Conservation (phyloP, 495 filamentous ascomycete genomes). For the Penicillium nucicola region DNA sequence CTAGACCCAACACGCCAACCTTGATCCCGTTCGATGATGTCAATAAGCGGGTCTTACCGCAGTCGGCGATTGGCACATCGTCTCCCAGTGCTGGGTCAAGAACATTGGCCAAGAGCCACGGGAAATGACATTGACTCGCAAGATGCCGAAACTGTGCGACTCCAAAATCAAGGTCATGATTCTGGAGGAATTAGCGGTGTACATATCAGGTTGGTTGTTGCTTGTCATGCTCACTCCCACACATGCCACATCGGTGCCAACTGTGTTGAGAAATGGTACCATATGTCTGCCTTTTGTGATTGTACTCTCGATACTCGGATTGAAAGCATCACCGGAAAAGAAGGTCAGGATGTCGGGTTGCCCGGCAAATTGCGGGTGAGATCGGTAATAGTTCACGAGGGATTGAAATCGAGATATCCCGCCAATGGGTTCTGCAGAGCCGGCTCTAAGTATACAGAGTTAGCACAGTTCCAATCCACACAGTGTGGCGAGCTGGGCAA, state of each 20-base stretch:
- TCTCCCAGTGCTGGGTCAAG: constrained; percentile 74
- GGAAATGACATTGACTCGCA: constrained; percentile 71
- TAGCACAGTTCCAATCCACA: neutral
- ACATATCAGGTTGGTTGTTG: neutral
- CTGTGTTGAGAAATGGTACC: constrained; percentile 80
- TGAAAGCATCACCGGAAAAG: constrained; percentile 91
- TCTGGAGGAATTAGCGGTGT: constrained; percentile 41
- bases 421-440: constrained; percentile 76
- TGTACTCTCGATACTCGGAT: constrained; percentile 80
- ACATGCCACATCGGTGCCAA: constrained; percentile 71
- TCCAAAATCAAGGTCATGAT: constrained; percentile 95
- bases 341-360: constrained; percentile 70
- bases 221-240: constrained; percentile 60
- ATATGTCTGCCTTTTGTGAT: constrained; percentile 88
- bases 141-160: constrained; percentile 73
- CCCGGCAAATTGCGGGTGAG: constrained; percentile 50
- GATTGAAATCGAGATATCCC: constrained; percentile 76
- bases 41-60: constrained; percentile 66
- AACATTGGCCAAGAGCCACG: constrained; percentile 86
- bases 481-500: neutral
- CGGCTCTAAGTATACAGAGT: constrained; percentile 31
- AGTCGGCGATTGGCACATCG: constrained; percentile 64
- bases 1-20: constrained; percentile 79
- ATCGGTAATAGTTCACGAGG: constrained; percentile 70
- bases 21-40: constrained; percentile 80